These are phyloP conservation scores for Talaromyces islandicus DNA, from an alignment of 2,329 filamentous ascomycete species.

Conservation along the genomic window DNA sequence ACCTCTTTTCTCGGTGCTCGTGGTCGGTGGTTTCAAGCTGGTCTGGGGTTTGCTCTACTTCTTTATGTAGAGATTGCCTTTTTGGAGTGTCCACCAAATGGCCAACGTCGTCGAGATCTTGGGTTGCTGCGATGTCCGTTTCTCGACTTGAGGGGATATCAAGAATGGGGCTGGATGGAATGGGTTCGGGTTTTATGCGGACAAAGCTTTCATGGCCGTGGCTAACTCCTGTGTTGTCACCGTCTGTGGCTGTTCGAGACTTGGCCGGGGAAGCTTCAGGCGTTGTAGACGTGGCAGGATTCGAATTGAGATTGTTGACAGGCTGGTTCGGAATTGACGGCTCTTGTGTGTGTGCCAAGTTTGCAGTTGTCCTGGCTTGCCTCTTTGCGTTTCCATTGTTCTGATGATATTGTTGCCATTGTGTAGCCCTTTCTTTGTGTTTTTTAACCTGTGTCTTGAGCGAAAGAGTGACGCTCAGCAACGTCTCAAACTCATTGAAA, in stretches of 20 bases:
- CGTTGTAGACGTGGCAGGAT: neutral
- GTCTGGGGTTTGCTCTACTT: neutral
- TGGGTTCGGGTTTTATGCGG: conserved; percentile 30
- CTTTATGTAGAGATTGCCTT: conserved; percentile 16
- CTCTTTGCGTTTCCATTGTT: no score
- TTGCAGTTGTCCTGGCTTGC: neutral
- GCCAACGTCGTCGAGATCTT: conserved; percentile 54
- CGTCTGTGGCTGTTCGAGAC: neutral
- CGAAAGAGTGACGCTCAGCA: conserved; percentile 21
- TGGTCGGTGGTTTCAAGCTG: neutral
- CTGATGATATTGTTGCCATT: conserved; percentile 24
- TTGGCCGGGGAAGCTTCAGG: neutral
- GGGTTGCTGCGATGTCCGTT: conserved; percentile 46
- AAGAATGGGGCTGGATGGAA: conserved; percentile 27
- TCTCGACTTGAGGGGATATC: conserved; percentile 8
- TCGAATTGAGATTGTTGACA: neutral
- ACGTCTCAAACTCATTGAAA: conserved; percentile 23
- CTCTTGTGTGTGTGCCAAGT: neutral
- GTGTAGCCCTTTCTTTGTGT: conserved; percentile 27
- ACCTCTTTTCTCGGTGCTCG: conserved; percentile 3
- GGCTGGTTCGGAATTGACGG: neutral
- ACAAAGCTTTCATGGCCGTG: conserved; percentile 15
- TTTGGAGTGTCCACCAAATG: conserved; percentile 37
- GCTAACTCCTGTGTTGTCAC: neutral
- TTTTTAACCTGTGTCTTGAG: conserved; percentile 26